Conservation (phyloP, 2,329 filamentous ascomycete species). For the Clonostachys chloroleuca region DNA sequence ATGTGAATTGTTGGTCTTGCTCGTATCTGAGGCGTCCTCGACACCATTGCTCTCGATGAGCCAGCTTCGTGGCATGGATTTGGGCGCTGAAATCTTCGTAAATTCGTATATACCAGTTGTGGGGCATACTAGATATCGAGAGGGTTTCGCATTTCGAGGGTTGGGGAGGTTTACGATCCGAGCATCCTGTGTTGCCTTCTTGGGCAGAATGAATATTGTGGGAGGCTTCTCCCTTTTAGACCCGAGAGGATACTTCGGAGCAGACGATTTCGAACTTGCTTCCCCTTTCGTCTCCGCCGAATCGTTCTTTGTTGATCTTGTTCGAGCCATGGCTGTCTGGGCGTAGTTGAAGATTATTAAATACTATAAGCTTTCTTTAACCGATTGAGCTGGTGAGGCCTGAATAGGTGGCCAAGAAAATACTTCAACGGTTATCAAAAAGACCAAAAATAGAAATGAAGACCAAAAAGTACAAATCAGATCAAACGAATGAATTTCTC, state of each 20-base stretch:
- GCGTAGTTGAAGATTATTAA: no score
- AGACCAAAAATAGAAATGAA: no score
- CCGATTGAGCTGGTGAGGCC: no score
- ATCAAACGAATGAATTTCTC: no score
- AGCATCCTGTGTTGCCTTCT: conserved; percentile 44
- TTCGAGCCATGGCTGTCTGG: conserved; percentile 39
- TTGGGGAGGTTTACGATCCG: conserved; percentile 57
- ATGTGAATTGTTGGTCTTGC: conserved; percentile 5
- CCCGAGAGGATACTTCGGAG: conserved; percentile 17
- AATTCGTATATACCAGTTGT: conserved; percentile 62
- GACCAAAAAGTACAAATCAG: no score
- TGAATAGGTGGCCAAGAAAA: no score
- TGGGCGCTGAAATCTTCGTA: conserved; percentile 49
- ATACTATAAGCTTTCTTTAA: no score
- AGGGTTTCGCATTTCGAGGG: conserved; percentile 48
- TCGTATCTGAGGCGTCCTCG: conserved; percentile 1
- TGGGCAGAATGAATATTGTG: conserved; percentile 58
- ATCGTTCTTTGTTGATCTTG: conserved; percentile 36
- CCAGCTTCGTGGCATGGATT: conserved; percentile 56
- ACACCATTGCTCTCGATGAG: conserved; percentile 37
- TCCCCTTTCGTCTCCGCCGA: conserved; percentile 7
- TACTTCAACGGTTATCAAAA: no score
- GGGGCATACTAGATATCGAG: conserved; percentile 59
- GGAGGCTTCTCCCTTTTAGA: conserved; percentile 35
- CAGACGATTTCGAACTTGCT: not conserved